phyloP scores from a whole-genome alignment of 2,329 filamentous ascomycete species.

The Talaromyces pinophilus region DNA sequence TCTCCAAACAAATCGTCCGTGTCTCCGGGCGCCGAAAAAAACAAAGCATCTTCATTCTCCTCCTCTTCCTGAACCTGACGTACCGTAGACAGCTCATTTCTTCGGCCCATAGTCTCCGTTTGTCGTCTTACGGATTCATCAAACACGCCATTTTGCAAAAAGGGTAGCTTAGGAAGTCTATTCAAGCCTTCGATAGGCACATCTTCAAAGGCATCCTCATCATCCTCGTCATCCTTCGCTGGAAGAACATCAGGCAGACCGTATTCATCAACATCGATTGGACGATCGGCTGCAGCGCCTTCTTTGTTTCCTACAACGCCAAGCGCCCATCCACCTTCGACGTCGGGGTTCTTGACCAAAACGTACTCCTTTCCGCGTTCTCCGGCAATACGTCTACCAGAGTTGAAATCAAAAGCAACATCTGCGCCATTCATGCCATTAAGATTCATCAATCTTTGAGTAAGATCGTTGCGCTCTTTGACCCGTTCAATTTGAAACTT shows the following conservation, averaged over 20 bases:
- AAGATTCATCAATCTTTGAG: slow-evolving; percentile 90
- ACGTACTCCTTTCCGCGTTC: slow-evolving; percentile 94
- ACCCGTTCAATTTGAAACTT: slow-evolving; percentile 95
- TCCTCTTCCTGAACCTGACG: slow-evolving; percentile 27
- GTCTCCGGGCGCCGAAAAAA: slow-evolving; percentile 53
- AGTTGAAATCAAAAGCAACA: slow-evolving; percentile 61
- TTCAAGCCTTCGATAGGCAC: slow-evolving; percentile 90
- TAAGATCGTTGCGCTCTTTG: slow-evolving; percentile 87
- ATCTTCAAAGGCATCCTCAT: slow-evolving; percentile 78
- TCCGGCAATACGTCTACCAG: slow-evolving; percentile 58
- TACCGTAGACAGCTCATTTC: slow-evolving; percentile 52
- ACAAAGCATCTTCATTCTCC: slow-evolving; percentile 56
- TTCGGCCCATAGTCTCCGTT: slow-evolving; percentile 44
- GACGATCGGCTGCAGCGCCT: slow-evolving; percentile 75
- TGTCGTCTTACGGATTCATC: slow-evolving; percentile 39
- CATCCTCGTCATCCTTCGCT: slow-evolving; percentile 66
- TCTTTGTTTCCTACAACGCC: slow-evolving; percentile 89
- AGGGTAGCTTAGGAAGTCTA: slow-evolving; percentile 67
- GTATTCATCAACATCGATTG: slow-evolving; percentile 83
- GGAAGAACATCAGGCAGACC: slow-evolving; percentile 52
- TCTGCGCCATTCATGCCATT: slow-evolving; percentile 84
- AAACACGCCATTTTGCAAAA: slow-evolving; percentile 41
- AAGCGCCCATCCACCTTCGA: slow-evolving; percentile 92
- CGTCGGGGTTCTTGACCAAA: slow-evolving; percentile 90
- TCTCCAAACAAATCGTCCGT: slow-evolving; percentile 57